These are phyloP conservation scores for Trichosporon inkin DNA, from an alignment of 1,284 basidiomycete genomes.

Conservation along the genomic window DNA sequence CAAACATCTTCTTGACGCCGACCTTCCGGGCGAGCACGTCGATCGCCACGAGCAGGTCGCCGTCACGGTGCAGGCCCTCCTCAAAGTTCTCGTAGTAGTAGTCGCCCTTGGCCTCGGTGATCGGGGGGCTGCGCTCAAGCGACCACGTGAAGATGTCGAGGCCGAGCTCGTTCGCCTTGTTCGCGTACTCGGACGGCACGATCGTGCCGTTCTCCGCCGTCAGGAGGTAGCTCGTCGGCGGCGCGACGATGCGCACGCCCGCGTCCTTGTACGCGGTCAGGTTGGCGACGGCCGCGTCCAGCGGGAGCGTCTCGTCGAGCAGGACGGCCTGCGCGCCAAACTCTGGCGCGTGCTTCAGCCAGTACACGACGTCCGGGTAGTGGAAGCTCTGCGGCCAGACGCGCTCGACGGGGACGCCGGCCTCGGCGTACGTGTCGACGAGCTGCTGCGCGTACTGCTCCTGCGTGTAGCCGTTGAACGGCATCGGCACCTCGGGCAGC, in stretches of 20 bases:
- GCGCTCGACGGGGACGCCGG: constrained; percentile 10
- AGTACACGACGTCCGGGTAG: constrained; percentile 22
- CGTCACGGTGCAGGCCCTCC: constrained; percentile 17
- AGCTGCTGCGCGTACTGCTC: constrained; percentile 22
- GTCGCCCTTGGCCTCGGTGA: constrained; percentile 14
- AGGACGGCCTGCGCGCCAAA: constrained; percentile 22
- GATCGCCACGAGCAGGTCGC: constrained; percentile 18
- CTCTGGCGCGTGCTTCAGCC: constrained; percentile 20
- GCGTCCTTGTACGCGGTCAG: constrained; percentile 12
- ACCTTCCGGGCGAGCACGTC: constrained; percentile 21
- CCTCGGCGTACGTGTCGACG: constrained; percentile 18
- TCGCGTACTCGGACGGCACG: constrained; percentile 21
- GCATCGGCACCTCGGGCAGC: constrained; percentile 21
- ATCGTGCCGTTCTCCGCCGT: constrained; percentile 14
- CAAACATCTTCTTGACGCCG: constrained; percentile 21
- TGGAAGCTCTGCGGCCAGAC: constrained; percentile 26
- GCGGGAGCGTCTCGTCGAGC: constrained; percentile 18
- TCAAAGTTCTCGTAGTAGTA: constrained; percentile 18
- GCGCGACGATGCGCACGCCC: constrained; percentile 21
- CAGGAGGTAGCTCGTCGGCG: constrained; percentile 21
- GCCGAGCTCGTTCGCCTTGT: constrained; percentile 17
- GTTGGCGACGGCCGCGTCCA: constrained; percentile 10
- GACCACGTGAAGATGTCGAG: constrained; percentile 24
- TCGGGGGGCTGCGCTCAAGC: constrained; percentile 21
- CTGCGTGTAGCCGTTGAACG: constrained; percentile 25